A percentile compares a stretch with the other conserved stretches of the same genome.
Evolutionary conservation across 306 rosid genomes (phyloP).

Genomic region (Erythrophleum fordii): DNA sequence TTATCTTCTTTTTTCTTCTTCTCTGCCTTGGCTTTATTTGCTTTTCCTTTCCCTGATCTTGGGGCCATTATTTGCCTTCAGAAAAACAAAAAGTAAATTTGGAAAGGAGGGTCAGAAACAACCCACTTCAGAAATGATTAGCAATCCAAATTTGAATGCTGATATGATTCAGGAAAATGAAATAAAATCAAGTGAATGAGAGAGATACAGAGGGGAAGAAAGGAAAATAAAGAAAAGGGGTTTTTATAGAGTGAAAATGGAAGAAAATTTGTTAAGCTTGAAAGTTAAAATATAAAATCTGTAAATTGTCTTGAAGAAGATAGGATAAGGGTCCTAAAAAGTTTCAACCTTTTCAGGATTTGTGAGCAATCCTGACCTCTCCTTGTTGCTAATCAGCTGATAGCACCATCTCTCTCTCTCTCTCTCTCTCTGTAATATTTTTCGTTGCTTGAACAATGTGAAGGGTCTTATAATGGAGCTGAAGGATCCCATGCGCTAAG

Average conservation of each 20-base stretch:
- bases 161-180: background rate
- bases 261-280: background rate
- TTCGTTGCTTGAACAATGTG: background rate
- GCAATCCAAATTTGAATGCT: too few relatives aligned
- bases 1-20: constrained; percentile 94
- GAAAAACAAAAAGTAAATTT: too few relatives aligned
- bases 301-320: constrained; percentile 48
- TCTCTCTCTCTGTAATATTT: background rate
- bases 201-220: too few relatives aligned
- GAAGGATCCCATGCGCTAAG: background rate
- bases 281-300: constrained; percentile 3
- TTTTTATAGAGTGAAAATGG: background rate
- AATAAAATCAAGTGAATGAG: too few relatives aligned
- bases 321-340: constrained; percentile 66
- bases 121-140: too few relatives aligned
- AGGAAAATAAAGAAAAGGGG: too few relatives aligned
- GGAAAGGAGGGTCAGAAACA: too few relatives aligned
- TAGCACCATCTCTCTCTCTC: background rate
- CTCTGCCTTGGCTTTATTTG: constrained; percentile 73
- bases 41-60: constrained; percentile 75
- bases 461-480: constrained; percentile 9
- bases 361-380: constrained; percentile 58
- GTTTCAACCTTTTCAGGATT: constrained; percentile 53
- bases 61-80: constrained; percentile 66
- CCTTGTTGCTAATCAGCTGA: constrained; percentile 52